Evolutionary conservation across 1,139 yeast genomes (phyloP).

Genomic region (Candida buenavistaensis): DNA sequence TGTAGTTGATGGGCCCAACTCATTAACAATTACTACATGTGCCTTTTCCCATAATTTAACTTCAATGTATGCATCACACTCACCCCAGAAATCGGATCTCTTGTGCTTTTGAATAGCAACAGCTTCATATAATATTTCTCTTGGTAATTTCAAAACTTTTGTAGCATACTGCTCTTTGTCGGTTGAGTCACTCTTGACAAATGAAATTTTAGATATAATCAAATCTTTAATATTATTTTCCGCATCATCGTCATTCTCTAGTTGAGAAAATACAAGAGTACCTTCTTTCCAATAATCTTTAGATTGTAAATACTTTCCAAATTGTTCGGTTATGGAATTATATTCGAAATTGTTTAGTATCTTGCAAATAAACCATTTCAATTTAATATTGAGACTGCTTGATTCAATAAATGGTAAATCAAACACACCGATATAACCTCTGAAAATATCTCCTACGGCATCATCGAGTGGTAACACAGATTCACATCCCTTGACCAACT

Average conservation of each 20-base stretch:
- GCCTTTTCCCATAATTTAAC: constrained; percentile 68
- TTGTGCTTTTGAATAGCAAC: constrained; percentile 43
- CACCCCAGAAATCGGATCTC: constrained; percentile 48
- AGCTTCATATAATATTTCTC: constrained; percentile 48
- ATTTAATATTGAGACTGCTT: constrained; percentile 25
- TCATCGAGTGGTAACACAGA: constrained; percentile 12
- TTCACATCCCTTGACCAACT: constrained; percentile 28
- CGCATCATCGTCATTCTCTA: constrained; percentile 44
- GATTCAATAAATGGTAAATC: constrained; percentile 6
- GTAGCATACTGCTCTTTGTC: constrained; percentile 36
- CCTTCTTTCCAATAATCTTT: constrained; percentile 60
- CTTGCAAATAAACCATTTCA: constrained; percentile 59
- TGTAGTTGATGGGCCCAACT: constrained; percentile 70
- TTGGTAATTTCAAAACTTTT: constrained; percentile 45
- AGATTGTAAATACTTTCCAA: constrained; percentile 54
- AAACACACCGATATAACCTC: constrained; percentile 16
- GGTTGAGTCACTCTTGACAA: constrained; percentile 29
- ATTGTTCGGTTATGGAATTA: constrained; percentile 47
- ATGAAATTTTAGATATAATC: constrained; percentile 47
- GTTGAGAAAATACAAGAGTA: constrained; percentile 57
- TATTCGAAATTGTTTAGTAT: constrained; percentile 27
- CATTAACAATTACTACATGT: constrained; percentile 51
- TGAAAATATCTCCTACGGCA: constrained; percentile 24
- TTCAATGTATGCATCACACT: constrained; percentile 60
- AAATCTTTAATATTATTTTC: constrained; percentile 41